phyloP scores from a whole-genome alignment of 768 basidiomycete species.

The Lanmaoa rubissima region DNA sequence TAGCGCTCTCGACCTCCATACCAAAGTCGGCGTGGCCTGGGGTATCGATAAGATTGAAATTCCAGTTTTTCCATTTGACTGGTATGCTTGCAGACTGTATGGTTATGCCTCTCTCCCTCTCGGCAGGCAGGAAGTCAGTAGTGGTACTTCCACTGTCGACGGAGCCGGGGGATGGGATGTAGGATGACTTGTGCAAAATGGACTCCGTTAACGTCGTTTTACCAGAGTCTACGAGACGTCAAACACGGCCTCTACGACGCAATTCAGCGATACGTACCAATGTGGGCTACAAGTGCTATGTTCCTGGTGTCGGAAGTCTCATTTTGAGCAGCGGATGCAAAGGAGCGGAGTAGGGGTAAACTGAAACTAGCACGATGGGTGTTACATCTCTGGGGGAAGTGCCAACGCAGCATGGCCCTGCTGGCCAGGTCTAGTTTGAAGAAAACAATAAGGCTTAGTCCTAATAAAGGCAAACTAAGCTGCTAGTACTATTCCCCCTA shows the following conservation, averaged over 20 bases:
- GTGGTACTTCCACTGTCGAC: constrained; percentile 90
- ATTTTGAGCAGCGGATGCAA: constrained; percentile 24
- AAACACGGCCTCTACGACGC: not conserved
- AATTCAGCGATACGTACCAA: constrained; percentile 48
- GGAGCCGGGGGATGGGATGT: constrained; percentile 70
- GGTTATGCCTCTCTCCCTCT: constrained; percentile 88
- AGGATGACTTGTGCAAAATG: constrained; percentile 72
- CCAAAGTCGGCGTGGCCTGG: constrained; percentile 94
- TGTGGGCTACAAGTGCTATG: constrained; percentile 87
- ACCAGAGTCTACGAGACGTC: constrained; percentile 63
- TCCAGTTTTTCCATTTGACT: constrained; percentile 81
- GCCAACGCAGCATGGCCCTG: constrained; percentile 21
- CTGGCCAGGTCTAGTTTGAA: not conserved
- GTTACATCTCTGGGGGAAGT: constrained; percentile 12
- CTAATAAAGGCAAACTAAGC: constrained; percentile 19
- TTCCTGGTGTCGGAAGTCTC: constrained; percentile 56
- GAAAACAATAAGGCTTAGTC: not conserved
- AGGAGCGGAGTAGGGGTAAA: constrained; percentile 13
- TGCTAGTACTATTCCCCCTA: too few relatives aligned
- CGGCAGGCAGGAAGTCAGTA: constrained; percentile 86
- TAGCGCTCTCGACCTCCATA: constrained; percentile 96
- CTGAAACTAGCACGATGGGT: not conserved
- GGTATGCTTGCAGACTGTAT: constrained; percentile 92
- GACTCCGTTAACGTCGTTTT: constrained; percentile 91
- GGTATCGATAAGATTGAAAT: constrained; percentile 85